Evolutionary conservation across 345 rosid species (phyloP).

Genomic region (Bruguiera parviflora): DNA sequence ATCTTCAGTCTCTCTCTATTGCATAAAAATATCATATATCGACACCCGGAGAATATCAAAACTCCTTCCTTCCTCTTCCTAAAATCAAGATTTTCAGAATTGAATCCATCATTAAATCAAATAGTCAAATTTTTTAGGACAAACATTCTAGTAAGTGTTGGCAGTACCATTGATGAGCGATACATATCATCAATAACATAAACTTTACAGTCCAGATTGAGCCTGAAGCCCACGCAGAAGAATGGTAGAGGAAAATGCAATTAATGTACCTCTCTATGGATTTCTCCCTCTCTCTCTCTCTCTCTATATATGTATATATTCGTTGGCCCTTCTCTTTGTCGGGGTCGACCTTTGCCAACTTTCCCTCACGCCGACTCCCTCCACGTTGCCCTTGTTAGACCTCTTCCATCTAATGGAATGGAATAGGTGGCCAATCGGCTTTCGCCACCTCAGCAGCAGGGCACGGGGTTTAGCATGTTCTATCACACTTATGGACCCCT

Average conservation of each 20-base stretch:
- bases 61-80: too few relatives aligned
- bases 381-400: constrained; percentile 43
- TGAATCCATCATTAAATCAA: too few relatives aligned
- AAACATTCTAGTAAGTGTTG: too few relatives aligned
- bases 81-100: too few relatives aligned
- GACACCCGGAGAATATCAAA: too few relatives aligned
- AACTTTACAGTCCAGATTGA: constrained; percentile 29
- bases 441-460: constrained; percentile 85
- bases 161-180: constrained; percentile 16
- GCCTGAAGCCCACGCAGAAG: constrained; percentile 35
- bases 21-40: too few relatives aligned
- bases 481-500: constrained; percentile 43
- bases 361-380: constrained; percentile 70
- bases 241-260: constrained; percentile 20
- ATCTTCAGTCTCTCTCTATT: too few relatives aligned
- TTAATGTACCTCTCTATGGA: constrained; percentile 23
- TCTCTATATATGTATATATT: not conserved
- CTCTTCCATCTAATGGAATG: constrained; percentile 76
- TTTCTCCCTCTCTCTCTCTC: not conserved
- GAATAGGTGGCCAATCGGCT: constrained; percentile 75
- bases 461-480: constrained; percentile 59
- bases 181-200: constrained; percentile 33
- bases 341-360: constrained; percentile 84
- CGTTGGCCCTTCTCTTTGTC: constrained; percentile 65
- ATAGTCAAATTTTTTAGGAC: too few relatives aligned